Base-by-base conservation (phyloP, 805 yeast genomes). In the Candida nemodendra region DNA sequence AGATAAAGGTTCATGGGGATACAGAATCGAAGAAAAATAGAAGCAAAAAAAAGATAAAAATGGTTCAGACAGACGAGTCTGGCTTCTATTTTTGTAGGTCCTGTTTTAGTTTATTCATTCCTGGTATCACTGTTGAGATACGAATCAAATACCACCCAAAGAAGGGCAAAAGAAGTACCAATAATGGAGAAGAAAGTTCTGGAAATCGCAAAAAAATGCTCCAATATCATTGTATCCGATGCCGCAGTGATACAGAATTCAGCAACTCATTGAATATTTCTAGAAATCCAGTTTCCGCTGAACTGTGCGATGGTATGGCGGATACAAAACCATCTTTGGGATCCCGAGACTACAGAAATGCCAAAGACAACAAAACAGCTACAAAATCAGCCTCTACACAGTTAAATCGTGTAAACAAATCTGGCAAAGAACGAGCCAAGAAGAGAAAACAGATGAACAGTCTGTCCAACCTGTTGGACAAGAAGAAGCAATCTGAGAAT, bases 361-460 rank as follows among this genome's bases (percentile, higher is more conserved):
- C n/a, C n/a, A n/a, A n/a, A n/a, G n/a, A n/a, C n/a, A n/a, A n/a
- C n/a, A n/a, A n/a, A n/a, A n/a, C n/a, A n/a, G n/a, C n/a, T n/a
- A n/a, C n/a, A n/a, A n/a, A n/a, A n/a, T n/a, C n/a, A n/a, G n/a
- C n/a, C n/a, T n/a, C n/a, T n/a, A n/a, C n/a, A n/a, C n/a, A n/a
- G n/a, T n/a, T n/a, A n/a, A n/a, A n/a, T n/a, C n/a, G n/a, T n/a
- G n/a, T n/a, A n/a, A n/a, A n/a, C n/a, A n/a, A n/a, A n/a, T n/a
- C n/a, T n/a, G n/a, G 44, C 31, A 47, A 41, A 30, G 44, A 40
- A 17, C 41, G 51, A 26, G 44, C 47, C 4, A 50, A 49, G 35
- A 57, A 52, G 46, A 48, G 57, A 32, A 57, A 52, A 45, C 48
- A 53, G 34, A 49, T 44, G 48, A 53, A 48, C 27, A 53, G 51